Evolutionary conservation across 768 basidiomycete species (phyloP), one percentile per base, ranked within the genome.

Genomic region (Phallus indusiatus): DNA sequence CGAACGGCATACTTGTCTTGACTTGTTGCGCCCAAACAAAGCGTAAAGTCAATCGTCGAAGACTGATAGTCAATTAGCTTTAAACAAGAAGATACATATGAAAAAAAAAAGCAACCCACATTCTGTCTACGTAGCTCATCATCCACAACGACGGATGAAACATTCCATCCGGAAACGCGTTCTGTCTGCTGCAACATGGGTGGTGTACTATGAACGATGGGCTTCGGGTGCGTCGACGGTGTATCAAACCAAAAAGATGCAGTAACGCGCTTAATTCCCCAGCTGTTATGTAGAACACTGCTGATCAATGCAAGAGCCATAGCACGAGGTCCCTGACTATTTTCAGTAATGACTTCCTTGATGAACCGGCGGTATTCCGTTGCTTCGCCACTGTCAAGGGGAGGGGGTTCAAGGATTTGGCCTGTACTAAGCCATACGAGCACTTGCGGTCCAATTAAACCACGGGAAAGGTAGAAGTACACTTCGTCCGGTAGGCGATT

Each of bases 121-220:
- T 95, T 94, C 75, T 98, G 96, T 71, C 94, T 80, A 71, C 96
- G 81, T 65, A 98, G 72, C 72, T 99, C 95, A 67, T 95, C 90
- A 73, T 98, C 94, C 33, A 99, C 85, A 53, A 91, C 77, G 37
- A 79, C 71, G 65, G 88, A 90, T 11, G 85, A 78, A 9, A 98
- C 94, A 64, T 88, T 86, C 96, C 96, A 99, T 7, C 87, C 85
- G 2, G 82, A 73, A 17, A 96, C 90, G 54, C 92, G 80, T 64
- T 94, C 92, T 61, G 90, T 88, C 24, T 96, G 80, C 72, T 91
- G 88, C 52, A 82, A 83, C 12, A 94, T 94, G 71, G 87, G 85
- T 46, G 77, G 74, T 47, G 86, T 85, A 63, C 82, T 85, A 69
- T 96, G 94, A 65, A 78, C 77, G 60, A 88, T 78, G 17, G 72